A percentile compares a stretch with the other conserved stretches of the same genome.
phyloP scores from a whole-genome alignment of 2,329 filamentous ascomycete genomes.

The Clarireedia homoeocarpa region DNA sequence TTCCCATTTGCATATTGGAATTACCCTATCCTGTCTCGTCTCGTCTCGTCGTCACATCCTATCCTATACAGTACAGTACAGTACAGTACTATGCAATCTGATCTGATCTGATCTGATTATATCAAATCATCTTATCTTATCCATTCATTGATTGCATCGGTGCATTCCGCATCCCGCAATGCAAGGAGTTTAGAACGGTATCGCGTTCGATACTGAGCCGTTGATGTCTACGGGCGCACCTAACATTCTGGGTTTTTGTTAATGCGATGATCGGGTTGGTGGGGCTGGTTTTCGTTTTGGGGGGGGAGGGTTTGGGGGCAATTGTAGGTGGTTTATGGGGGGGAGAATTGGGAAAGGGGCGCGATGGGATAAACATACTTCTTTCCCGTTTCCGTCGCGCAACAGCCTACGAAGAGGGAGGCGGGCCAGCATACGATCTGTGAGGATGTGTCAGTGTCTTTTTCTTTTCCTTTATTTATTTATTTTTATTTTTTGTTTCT shows the following conservation, averaged over 20 bases:
- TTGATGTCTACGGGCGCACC: slow-evolving; percentile 44
- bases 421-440: slow-evolving; percentile 48
- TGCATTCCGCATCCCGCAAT: too few relatives aligned
- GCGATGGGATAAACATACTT: slow-evolving; percentile 31
- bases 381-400: slow-evolving; percentile 44
- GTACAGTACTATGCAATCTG: too few relatives aligned
- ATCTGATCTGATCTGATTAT: too few relatives aligned
- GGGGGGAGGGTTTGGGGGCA: not conserved
- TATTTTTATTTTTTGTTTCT: not conserved
- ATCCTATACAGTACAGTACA: too few relatives aligned
- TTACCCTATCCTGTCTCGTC: too few relatives aligned
- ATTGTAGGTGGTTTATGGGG: not conserved
- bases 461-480: not conserved
- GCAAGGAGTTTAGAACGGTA: slow-evolving; percentile 33
- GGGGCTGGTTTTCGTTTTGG: too few relatives aligned
- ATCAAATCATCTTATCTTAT: too few relatives aligned
- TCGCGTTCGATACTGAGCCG: slow-evolving; percentile 40
- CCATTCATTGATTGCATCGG: too few relatives aligned
- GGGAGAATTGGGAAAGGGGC: not conserved
- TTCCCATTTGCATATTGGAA: too few relatives aligned
- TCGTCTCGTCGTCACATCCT: too few relatives aligned
- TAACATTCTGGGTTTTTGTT: slow-evolving; percentile 35
- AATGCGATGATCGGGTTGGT: not conserved
- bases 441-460: not conserved
- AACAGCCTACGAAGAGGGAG: slow-evolving; percentile 48